Percentiles rank a stretch among this genome's conserved stretches.
phyloP scores from a whole-genome alignment of 306 rosid genomes.

The Casuarina cunninghamiana region DNA sequence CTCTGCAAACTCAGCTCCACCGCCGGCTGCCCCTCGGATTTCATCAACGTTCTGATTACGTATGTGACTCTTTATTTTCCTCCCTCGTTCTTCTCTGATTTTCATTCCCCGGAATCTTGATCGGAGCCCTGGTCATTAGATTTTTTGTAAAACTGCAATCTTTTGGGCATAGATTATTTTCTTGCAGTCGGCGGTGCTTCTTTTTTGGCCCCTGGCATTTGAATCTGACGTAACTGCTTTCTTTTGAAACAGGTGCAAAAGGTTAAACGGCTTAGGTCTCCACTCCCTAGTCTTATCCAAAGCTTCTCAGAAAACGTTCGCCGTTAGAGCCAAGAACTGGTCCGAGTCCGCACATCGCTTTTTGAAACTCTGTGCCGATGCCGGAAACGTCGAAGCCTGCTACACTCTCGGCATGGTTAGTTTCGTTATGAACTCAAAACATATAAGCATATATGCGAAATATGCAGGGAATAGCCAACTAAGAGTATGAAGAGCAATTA shows the following conservation, averaged over 20 bases:
- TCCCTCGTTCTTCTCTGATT: background rate
- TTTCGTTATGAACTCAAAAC: background rate
- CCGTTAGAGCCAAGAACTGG: constrained; percentile 66
- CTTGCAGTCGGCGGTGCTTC: background rate
- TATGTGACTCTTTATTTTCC: constrained; percentile 20
- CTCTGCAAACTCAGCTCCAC: constrained; percentile 65
- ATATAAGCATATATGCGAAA: background rate
- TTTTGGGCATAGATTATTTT: background rate
- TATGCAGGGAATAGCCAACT: background rate
- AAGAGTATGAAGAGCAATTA: background rate
- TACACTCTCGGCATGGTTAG: constrained; percentile 95
- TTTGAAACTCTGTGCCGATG: constrained; percentile 72
- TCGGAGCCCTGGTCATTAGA: background rate
- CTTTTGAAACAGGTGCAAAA: constrained; percentile 62
- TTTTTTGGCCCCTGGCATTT: background rate
- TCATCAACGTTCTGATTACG: constrained; percentile 64
- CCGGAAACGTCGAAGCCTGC: constrained; percentile 90
- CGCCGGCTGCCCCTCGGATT: constrained; percentile 65
- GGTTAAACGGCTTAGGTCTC: constrained; percentile 61
- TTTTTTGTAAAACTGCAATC: background rate
- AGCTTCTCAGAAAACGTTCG: constrained; percentile 57
- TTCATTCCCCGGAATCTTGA: background rate
- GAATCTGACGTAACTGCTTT: constrained; percentile 22
- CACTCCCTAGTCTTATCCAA: constrained; percentile 53
- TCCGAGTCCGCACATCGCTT: constrained; percentile 74